These are phyloP conservation scores for Arabidopsis hybrid DNA, from an alignment of 441 rosid genomes.

Conservation along the genomic window DNA sequence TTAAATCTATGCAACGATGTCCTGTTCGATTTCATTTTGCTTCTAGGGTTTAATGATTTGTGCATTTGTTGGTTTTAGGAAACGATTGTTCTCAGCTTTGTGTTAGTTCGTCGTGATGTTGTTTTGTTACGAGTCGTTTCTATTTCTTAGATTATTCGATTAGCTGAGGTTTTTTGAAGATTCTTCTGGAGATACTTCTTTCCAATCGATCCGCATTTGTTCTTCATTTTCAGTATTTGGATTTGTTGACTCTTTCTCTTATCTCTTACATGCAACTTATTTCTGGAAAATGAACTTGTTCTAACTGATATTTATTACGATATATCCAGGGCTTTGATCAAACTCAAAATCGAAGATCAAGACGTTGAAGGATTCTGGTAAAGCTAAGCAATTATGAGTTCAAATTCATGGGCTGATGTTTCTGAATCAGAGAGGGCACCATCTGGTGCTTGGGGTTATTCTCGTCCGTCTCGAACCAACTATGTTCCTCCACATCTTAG, in stretches of 20 bases:
- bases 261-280: conserved; percentile 33
- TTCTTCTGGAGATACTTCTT: conserved; percentile 6
- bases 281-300: conserved; percentile 32
- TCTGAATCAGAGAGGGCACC: conserved; percentile 75
- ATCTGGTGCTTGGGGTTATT: conserved; percentile 54
- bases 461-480: conserved; percentile 51
- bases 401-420: conserved; percentile 88
- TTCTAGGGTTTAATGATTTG: conserved; percentile 47
- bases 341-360: conserved; percentile 21
- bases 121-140: conserved; percentile 18
- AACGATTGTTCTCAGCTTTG: conserved; percentile 16
- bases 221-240: conserved; percentile 9
- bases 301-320: conserved; percentile 27
- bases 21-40: conserved; percentile 36
- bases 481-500: conserved; percentile 95
- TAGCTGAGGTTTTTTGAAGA: conserved; percentile 24
- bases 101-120: conserved; percentile 36
- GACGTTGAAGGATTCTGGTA: conserved; percentile 4
- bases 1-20: conserved; percentile 26
- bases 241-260: conserved; percentile 14
- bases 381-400: conserved; percentile 48
- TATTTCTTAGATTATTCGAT: conserved; percentile 30
- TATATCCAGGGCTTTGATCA: conserved; percentile 38
- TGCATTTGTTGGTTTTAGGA: conserved; percentile 26
- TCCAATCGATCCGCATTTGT: conserved; percentile 28